These are phyloP conservation scores for Nothopassalora personata DNA, from an alignment of 2,329 filamentous ascomycete genomes.

Conservation along the genomic window DNA sequence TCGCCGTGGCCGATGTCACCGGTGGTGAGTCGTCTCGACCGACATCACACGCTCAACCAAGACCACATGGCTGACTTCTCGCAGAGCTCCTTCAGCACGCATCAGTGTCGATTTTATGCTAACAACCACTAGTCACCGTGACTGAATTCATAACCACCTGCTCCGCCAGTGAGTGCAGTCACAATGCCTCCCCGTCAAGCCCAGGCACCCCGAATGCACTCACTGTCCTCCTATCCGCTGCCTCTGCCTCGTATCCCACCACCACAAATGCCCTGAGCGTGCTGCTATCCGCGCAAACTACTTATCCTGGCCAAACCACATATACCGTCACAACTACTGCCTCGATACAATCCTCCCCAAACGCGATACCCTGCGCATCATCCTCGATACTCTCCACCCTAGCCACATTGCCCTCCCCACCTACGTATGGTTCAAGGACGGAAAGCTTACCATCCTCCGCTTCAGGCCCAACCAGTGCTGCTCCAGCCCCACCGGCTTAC, in stretches of 20 bases:
- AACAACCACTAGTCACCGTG: slow-evolving; percentile 10
- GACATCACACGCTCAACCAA: background rate
- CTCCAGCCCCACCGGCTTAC: slow-evolving; percentile 6
- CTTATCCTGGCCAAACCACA: slow-evolving; percentile 8
- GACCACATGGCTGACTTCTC: slow-evolving; percentile 5
- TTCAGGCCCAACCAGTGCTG: slow-evolving; percentile 11
- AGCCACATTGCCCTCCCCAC: slow-evolving; percentile 3
- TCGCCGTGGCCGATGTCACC: slow-evolving; percentile 23
- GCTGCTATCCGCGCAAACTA: slow-evolving; percentile 12
- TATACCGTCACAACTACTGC: slow-evolving; percentile 3
- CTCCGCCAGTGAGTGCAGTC: slow-evolving; percentile 21
- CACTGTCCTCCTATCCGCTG: slow-evolving; percentile 17
- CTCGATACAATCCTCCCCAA: background rate
- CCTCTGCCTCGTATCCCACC: slow-evolving; percentile 9
- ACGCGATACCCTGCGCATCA: background rate
- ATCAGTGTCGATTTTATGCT: background rate
- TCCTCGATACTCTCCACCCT: background rate
- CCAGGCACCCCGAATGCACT: slow-evolving; percentile 16
- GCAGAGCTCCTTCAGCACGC: slow-evolving; percentile 4
- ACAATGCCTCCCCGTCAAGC: slow-evolving; percentile 5
- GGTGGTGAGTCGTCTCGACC: slow-evolving; percentile 18
- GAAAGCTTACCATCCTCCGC: slow-evolving; percentile 19
- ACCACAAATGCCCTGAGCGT: slow-evolving; percentile 18
- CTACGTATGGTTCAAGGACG: slow-evolving; percentile 1
- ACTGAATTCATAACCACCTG: slow-evolving; percentile 16